Conservation (phyloP, 2,329 filamentous ascomycete genomes). For the Fusarium sp. region DNA sequence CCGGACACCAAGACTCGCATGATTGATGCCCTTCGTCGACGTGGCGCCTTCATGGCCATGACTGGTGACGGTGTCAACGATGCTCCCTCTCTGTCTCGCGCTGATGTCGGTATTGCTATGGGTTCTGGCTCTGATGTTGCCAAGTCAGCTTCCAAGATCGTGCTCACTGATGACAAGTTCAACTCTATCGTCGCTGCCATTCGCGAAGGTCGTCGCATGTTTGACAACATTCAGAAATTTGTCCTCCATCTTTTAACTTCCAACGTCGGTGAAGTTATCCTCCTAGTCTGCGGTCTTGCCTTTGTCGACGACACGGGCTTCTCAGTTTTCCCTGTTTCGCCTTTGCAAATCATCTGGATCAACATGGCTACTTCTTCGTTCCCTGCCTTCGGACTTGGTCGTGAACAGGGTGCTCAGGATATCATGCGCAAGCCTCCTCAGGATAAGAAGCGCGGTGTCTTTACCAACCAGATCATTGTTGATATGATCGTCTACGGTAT, state of each 20-base stretch:
- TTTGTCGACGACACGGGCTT: conserved; percentile 79
- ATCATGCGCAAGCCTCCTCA: conserved; percentile 86
- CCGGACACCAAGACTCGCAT: conserved; percentile 90
- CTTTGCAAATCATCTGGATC: conserved; percentile 91
- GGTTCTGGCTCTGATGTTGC: conserved; percentile 88
- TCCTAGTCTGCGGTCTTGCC: conserved; percentile 81
- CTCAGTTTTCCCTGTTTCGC: conserved; percentile 87
- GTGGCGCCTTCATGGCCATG: conserved; percentile 83
- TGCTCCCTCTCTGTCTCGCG: conserved; percentile 80
- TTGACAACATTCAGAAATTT: conserved; percentile 91
- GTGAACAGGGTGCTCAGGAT: conserved; percentile 78
- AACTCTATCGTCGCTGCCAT: conserved; percentile 86
- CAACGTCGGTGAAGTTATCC: conserved; percentile 86
- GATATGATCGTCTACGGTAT: conserved; percentile 85
- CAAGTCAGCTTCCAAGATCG: conserved; percentile 84
- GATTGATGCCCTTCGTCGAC: conserved; percentile 87
- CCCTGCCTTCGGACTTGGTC: conserved; percentile 88
- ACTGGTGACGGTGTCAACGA: conserved; percentile 92
- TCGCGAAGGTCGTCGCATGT: conserved; percentile 84
- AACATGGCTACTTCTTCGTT: conserved; percentile 92
- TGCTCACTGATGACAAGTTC: conserved; percentile 89
- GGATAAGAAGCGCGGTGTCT: conserved; percentile 73
- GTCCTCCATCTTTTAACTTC: conserved; percentile 82
- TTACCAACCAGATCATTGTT: conserved; percentile 79
- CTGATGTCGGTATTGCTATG: conserved; percentile 92